Percentiles rank a stretch among this genome's conserved stretches.
phyloP scores from a whole-genome alignment of 1,284 basidiomycete genomes.

The Trichosporon ovoides region DNA sequence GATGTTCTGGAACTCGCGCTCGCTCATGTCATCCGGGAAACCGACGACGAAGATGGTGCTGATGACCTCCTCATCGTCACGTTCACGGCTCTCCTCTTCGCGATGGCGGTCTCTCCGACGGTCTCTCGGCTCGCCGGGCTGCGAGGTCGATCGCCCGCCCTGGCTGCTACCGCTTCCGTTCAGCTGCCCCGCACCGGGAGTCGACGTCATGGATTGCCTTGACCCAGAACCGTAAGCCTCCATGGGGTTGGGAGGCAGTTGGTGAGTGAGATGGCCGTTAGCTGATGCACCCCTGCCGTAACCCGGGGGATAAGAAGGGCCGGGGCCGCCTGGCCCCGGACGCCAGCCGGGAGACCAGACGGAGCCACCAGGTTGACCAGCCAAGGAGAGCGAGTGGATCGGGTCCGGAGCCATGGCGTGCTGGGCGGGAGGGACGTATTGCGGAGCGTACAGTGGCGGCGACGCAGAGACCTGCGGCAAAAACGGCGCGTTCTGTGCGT shows the following conservation, averaged over 20 bases:
- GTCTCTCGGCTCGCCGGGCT: conserved; percentile 20
- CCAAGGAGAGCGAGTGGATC: conserved; percentile 30
- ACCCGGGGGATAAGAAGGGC: conserved; percentile 12
- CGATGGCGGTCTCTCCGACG: conserved; percentile 20
- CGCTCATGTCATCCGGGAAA: conserved; percentile 98
- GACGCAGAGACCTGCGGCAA: conserved; percentile 42
- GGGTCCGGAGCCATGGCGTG: conserved; percentile 47
- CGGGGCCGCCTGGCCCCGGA: conserved; percentile 15
- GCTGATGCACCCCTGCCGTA: conserved; percentile 12
- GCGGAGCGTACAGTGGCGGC: conserved; percentile 39
- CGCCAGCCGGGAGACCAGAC: conserved; percentile 22
- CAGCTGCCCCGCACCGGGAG: conserved; percentile 14
- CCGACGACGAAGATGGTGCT: conserved; percentile 98
- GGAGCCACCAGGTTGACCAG: conserved; percentile 10
- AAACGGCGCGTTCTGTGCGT: conserved; percentile 9
- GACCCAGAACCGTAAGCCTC: conserved; percentile 23
- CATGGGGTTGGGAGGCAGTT: conserved; percentile 21
- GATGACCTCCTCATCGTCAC: conserved; percentile 70
- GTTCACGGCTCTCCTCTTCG: conserved; percentile 31
- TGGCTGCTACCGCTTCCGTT: conserved; percentile 12
- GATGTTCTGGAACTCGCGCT: conserved; percentile 99
- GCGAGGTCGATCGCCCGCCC: conserved; percentile 14
- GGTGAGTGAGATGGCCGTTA: conserved; percentile 22
- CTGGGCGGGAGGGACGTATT: conserved; percentile 44
- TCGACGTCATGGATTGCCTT: conserved; percentile 23